These are phyloP conservation scores for Talaromyces amestolkiae DNA, from an alignment of 2,329 filamentous ascomycete species.

Conservation along the genomic window DNA sequence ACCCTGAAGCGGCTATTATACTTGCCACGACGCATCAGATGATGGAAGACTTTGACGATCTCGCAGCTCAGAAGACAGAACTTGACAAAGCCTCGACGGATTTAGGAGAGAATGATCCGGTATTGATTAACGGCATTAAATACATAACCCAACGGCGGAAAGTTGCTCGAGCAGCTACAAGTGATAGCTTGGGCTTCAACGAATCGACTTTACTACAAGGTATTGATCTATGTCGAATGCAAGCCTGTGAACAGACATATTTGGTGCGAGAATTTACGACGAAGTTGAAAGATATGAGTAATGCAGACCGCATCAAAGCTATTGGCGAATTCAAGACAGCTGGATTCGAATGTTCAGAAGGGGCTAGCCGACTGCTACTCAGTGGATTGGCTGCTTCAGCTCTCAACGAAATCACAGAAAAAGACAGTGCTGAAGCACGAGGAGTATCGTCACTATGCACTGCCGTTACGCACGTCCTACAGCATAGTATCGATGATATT, in stretches of 20 bases:
- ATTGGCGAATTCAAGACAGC: conserved; percentile 33
- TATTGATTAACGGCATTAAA: conserved; percentile 24
- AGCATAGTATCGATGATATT: conserved; percentile 29
- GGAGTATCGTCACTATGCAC: conserved; percentile 40
- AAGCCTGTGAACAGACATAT: conserved; percentile 38
- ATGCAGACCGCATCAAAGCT: conserved; percentile 30
- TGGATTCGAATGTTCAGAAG: conserved; percentile 31
- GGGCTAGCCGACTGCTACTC: conserved; percentile 36
- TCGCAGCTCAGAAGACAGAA: conserved; percentile 32
- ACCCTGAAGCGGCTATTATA: conserved; percentile 30
- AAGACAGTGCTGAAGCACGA: conserved; percentile 35
- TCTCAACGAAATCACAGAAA: conserved; percentile 37
- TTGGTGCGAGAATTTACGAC: conserved; percentile 37
- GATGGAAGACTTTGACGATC: conserved; percentile 41
- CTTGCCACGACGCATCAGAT: conserved; percentile 39
- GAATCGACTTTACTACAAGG: conserved; percentile 36
- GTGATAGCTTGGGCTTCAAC: conserved; percentile 29
- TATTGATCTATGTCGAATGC: conserved; percentile 36
- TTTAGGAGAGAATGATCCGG: conserved; percentile 35
- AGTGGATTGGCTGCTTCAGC: conserved; percentile 36
- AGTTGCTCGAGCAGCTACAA: conserved; percentile 32
- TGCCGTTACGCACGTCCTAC: conserved; percentile 32
- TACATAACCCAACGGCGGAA: conserved; percentile 32
- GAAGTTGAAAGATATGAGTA: conserved; percentile 35
- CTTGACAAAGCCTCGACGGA: conserved; percentile 37